A percentile compares a stretch with the other conserved stretches of the same genome.
These are phyloP conservation scores for Fragaria vesca DNA, from an alignment of 306 rosid species.

Conservation along the genomic window DNA sequence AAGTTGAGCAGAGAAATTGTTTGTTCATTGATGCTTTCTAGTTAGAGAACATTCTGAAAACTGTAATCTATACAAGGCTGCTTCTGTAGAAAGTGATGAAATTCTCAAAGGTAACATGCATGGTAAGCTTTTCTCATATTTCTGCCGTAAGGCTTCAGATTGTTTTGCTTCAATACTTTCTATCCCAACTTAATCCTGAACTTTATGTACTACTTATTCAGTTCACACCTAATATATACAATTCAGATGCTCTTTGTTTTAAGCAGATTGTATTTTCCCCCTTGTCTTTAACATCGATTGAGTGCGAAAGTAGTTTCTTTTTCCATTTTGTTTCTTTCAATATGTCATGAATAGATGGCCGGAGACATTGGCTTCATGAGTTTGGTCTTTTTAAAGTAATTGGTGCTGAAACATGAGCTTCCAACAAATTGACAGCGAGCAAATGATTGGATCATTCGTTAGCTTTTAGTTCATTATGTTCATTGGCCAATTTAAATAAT, in stretches of 20 bases:
- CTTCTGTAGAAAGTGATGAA: constrained; percentile 7
- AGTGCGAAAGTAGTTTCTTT: neutral
- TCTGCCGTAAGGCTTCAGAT: neutral
- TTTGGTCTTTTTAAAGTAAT: neutral
- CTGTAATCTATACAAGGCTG: neutral
- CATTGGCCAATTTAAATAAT: neutral
- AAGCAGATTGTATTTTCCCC: neutral
- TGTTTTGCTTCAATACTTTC: neutral
- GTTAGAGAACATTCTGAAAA: neutral
- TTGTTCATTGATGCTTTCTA: neutral
- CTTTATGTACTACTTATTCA: neutral
- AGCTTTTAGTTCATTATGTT: neutral
- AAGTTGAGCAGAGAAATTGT: neutral
- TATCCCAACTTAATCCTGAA: neutral
- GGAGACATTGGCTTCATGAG: neutral
- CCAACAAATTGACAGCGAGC: neutral
- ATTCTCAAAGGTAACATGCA: neutral
- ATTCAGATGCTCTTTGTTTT: neutral
- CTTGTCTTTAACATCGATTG: neutral
- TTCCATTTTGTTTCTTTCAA: neutral
- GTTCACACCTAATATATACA: neutral
- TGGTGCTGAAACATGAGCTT: neutral
- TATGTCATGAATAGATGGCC: neutral
- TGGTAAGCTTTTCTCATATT: neutral
- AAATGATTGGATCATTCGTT: neutral